These are phyloP conservation scores for Fusarium sp. DNA, from an alignment of 2,329 filamentous ascomycete species.

Conservation along the genomic window DNA sequence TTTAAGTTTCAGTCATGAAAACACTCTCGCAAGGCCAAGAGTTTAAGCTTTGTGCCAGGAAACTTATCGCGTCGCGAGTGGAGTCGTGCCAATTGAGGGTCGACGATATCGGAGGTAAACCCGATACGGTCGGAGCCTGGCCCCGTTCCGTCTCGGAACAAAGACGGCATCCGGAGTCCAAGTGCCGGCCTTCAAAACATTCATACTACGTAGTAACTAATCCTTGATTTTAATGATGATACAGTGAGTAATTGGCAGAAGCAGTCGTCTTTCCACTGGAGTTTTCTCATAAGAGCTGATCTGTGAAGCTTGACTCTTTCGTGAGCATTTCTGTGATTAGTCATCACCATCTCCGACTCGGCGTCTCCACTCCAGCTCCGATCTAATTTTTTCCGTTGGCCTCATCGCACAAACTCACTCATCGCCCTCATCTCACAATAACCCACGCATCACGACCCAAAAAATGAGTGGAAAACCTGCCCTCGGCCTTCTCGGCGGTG, in stretches of 20 bases:
- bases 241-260: rapidly evolving
- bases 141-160: neutral
- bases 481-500: constrained; percentile 67
- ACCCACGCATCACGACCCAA: neutral
- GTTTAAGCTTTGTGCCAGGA: no score
- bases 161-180: neutral
- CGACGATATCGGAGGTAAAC: constrained; percentile 16
- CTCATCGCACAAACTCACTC: constrained; percentile 22
- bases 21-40: no score
- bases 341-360: neutral
- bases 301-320: rapidly evolving
- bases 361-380: constrained; percentile 14
- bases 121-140: neutral
- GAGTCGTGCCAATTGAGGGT: no score
- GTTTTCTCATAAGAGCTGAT: neutral
- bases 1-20: no score
- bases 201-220: rapidly evolving
- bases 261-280: rapidly evolving
- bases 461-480: constrained; percentile 19
- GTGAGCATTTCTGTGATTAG: neutral
- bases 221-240: rapidly evolving
- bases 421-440: neutral
- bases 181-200: neutral
- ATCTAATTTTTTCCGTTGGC: constrained; percentile 24
- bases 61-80: no score